A percentile compares a stretch with the other conserved stretches of the same genome.
phyloP scores from a whole-genome alignment of 352 stramenopile genomes.

The Phytophthora nicotianae region DNA sequence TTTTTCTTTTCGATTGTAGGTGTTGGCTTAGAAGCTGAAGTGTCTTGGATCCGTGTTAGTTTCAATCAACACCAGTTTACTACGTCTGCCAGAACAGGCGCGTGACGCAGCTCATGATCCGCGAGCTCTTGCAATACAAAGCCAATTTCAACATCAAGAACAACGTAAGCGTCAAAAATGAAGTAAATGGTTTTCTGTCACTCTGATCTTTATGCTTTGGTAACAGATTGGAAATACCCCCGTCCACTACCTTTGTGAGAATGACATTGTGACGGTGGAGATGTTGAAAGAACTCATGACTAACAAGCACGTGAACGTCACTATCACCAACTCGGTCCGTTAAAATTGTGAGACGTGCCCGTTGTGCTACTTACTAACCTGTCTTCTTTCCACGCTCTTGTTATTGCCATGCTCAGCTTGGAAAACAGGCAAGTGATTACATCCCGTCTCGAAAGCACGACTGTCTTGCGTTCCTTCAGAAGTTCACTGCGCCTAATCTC shows the following conservation, averaged over 20 bases:
- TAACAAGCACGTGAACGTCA: constrained; percentile 66
- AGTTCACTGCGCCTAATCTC: constrained; percentile 58
- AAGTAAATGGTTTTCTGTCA: not conserved
- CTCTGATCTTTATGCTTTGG: not conserved
- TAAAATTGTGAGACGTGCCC: not conserved
- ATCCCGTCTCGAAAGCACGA: constrained; percentile 63
- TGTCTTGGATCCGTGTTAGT: constrained; percentile 37
- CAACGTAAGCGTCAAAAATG: constrained; percentile 47
- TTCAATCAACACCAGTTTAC: constrained; percentile 76
- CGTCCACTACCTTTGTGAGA: constrained; percentile 79
- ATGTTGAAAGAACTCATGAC: constrained; percentile 67
- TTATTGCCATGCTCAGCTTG: constrained; percentile 40
- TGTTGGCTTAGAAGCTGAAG: constrained; percentile 1
- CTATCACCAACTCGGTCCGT: constrained; percentile 67
- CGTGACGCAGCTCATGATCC: constrained; percentile 49
- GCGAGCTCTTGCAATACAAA: constrained; percentile 54
- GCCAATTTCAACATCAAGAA: constrained; percentile 78
- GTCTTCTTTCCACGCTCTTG: constrained; percentile 1
- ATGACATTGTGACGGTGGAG: constrained; percentile 55
- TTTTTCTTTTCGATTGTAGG: not conserved
- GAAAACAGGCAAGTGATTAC: constrained; percentile 68
- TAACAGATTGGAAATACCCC: constrained; percentile 76
- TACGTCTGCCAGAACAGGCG: constrained; percentile 72
- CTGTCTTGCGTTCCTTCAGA: constrained; percentile 61
- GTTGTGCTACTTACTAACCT: not conserved